Percentiles rank a stretch among this genome's conserved stretches.
These are phyloP conservation scores for Apiotrichum akiyoshidainum DNA, from an alignment of 1,284 basidiomycete species.

Conservation along the genomic window DNA sequence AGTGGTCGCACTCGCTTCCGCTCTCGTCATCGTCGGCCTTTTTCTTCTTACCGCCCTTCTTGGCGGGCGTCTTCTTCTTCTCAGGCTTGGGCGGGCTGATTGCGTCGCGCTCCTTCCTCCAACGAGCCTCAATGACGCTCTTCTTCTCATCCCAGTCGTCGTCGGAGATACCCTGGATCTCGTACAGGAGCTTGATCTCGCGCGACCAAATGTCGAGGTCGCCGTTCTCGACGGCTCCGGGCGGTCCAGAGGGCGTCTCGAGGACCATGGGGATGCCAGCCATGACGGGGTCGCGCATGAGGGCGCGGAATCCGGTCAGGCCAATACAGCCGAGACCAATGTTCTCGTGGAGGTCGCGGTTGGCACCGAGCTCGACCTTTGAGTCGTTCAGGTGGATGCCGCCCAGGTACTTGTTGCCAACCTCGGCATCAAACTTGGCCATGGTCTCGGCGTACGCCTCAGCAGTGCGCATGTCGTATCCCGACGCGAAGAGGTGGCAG, in stretches of 20 bases:
- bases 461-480: conserved; percentile 71
- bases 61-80: conserved; percentile 23
- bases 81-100: conserved; percentile 43
- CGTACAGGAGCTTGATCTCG: conserved; percentile 60
- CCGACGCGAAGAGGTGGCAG: conserved; percentile 78
- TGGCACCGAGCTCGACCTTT: conserved; percentile 62
- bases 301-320: conserved; percentile 62
- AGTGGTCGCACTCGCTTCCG: conserved; percentile 10
- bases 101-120: conserved; percentile 39
- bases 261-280: conserved; percentile 72
- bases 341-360: conserved; percentile 77
- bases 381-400: conserved; percentile 86
- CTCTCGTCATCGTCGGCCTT: conserved; percentile 9
- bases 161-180: conserved; percentile 44
- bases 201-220: conserved; percentile 64
- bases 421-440: conserved; percentile 61
- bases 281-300: conserved; percentile 67
- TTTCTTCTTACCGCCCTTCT: conserved; percentile 20
- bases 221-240: conserved; percentile 30
- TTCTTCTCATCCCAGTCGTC: conserved; percentile 40
- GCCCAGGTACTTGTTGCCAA: conserved; percentile 69
- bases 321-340: conserved; percentile 74
- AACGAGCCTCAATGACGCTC: conserved; percentile 34
- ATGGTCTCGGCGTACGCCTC: conserved; percentile 51
- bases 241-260: conserved; percentile 61